A percentile compares a stretch with the other conserved stretches of the same genome.
Evolutionary conservation across 2,329 filamentous ascomycete species (phyloP).

Genomic region (Talaromyces sp.): DNA sequence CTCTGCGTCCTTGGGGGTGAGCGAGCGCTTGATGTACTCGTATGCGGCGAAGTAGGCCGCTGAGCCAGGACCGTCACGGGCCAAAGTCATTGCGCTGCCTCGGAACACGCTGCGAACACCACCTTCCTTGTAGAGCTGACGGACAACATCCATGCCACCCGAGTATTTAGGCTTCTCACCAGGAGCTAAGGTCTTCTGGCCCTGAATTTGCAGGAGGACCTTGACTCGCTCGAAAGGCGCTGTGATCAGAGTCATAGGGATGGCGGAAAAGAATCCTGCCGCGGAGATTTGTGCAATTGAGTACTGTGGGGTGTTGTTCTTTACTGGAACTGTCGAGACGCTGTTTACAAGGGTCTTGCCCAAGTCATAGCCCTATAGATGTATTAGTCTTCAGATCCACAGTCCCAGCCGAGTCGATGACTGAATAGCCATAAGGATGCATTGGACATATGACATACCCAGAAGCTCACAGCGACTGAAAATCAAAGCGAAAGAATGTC

Average conservation of each 20-base stretch:
- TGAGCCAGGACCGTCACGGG: conserved; percentile 87
- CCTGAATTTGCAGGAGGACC: conserved; percentile 96
- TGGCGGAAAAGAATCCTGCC: conserved; percentile 95
- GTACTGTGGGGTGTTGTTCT: conserved; percentile 66
- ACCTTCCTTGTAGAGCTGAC: conserved; percentile 88
- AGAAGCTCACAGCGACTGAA: conserved; percentile 67
- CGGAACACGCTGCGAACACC: conserved; percentile 91
- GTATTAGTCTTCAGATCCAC: conserved; percentile 20
- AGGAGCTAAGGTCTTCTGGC: conserved; percentile 79
- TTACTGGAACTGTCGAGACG: conserved; percentile 63
- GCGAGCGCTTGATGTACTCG: conserved; percentile 85
- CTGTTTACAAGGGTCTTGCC: conserved; percentile 83
- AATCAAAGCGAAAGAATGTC: not conserved
- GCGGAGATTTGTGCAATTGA: conserved; percentile 85
- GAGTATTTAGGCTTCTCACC: conserved; percentile 92
- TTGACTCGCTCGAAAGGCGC: conserved; percentile 98
- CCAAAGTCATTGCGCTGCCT: conserved; percentile 85
- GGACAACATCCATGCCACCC: conserved; percentile 85
- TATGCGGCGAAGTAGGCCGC: conserved; percentile 98
- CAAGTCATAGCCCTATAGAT: conserved; percentile 88
- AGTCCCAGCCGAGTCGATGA: not conserved
- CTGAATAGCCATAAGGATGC: not conserved
- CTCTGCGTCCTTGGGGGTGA: conserved; percentile 79
- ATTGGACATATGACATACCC: conserved; percentile 54
- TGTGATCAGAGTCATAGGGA: conserved; percentile 98